phyloP scores from a whole-genome alignment of 805 yeast genomes.

The Kodamaea lidongshanica region DNA sequence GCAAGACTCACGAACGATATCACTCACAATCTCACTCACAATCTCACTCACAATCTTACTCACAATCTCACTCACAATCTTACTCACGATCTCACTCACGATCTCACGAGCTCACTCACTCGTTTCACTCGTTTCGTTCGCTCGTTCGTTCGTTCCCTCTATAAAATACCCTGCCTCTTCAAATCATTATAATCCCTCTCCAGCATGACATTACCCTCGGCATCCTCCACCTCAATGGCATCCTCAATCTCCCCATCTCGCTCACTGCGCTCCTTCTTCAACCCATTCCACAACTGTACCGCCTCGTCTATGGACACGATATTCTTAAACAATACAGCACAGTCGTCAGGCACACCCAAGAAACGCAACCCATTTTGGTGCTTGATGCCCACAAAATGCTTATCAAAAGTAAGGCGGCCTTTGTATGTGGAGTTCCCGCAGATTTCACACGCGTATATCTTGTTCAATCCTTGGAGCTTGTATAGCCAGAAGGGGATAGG shows the following conservation, averaged over 20 bases:
- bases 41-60: no score
- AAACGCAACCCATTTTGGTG: slow-evolving; percentile 71
- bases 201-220: slow-evolving; percentile 88
- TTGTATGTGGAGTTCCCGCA: slow-evolving; percentile 71
- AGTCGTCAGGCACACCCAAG: slow-evolving; percentile 59
- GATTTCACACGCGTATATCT: slow-evolving; percentile 71
- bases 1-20: no score
- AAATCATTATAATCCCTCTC: slow-evolving; percentile 76
- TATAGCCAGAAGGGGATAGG: slow-evolving; percentile 94
- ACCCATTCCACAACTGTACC: slow-evolving; percentile 43
- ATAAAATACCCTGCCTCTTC: slow-evolving; percentile 80
- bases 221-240: slow-evolving; percentile 81
- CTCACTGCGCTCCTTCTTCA: slow-evolving; percentile 32
- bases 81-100: no score
- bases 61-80: no score
- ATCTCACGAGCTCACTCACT: no score
- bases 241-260: slow-evolving; percentile 42
- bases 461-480: slow-evolving; percentile 80
- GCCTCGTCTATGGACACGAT: slow-evolving; percentile 69
- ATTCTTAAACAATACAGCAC: slow-evolving; percentile 47
- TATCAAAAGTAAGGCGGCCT: slow-evolving; percentile 66
- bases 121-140: no score
- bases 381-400: slow-evolving; percentile 66
- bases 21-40: no score
- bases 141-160: no score